Percentiles rank a stretch among this genome's conserved stretches.
These are phyloP conservation scores for Tieghemiomyces parasiticus DNA, from an alignment of 192 early-diverging fungal genomes.

Conservation along the genomic window DNA sequence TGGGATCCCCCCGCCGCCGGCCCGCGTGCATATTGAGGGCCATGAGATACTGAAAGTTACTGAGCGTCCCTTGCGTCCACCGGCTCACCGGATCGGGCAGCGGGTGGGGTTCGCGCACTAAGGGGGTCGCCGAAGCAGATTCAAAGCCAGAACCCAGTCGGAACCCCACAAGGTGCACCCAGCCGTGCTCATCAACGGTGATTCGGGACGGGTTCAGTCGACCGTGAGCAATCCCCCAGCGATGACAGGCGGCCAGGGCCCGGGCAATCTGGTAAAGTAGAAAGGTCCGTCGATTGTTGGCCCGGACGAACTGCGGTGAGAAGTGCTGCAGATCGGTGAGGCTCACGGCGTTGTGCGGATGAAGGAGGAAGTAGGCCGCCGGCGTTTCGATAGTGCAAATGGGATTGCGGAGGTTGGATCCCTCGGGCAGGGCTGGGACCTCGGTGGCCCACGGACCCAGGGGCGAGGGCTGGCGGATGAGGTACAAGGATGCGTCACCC, in stretches of 20 bases:
- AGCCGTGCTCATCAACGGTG: slow-evolving; percentile 2
- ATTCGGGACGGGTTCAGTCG: slow-evolving; percentile 13
- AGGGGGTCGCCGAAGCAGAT: background rate
- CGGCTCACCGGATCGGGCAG: slow-evolving; percentile 4
- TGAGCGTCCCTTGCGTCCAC: background rate
- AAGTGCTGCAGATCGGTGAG: slow-evolving; percentile 3
- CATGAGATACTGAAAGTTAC: slow-evolving; percentile 9
- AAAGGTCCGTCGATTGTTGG: slow-evolving; percentile 16
- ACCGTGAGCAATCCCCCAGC: slow-evolving; percentile 40
- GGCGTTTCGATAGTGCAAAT: background rate
- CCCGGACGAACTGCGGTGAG: background rate
- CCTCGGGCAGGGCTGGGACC: background rate
- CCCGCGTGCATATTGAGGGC: slow-evolving; percentile 20
- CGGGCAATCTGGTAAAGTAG: slow-evolving; percentile 40
- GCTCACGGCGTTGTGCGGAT: background rate
- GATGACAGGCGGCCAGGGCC: slow-evolving; percentile 31
- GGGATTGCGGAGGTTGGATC: background rate
- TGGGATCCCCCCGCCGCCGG: slow-evolving; percentile 40
- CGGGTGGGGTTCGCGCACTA: background rate
- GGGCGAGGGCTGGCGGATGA: background rate
- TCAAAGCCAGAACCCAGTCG: background rate
- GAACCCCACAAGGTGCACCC: background rate
- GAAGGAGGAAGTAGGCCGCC: background rate
- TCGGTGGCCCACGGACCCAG: background rate
- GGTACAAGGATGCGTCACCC: background rate